Conservation (phyloP, 2,329 filamentous ascomycete species). For the Trichoderma oligosporum region DNA sequence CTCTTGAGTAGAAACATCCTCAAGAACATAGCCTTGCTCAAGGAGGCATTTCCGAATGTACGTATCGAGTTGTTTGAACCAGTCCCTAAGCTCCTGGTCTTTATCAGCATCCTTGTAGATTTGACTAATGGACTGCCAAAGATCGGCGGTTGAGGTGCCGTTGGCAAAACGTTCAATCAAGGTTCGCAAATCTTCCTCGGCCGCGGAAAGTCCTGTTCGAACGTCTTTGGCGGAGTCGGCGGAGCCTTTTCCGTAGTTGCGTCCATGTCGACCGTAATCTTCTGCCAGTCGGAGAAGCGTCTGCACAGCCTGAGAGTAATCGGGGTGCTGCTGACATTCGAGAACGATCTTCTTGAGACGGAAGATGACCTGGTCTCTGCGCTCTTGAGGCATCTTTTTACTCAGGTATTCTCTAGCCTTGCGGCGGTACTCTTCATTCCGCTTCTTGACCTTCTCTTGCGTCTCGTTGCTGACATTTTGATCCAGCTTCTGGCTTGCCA, state of each 20-base stretch:
- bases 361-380: constrained; percentile 86
- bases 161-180: constrained; percentile 96
- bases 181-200: constrained; percentile 73
- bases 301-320: constrained; percentile 89
- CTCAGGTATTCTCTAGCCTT: constrained; percentile 70
- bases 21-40: constrained; percentile 86
- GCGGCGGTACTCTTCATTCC: constrained; percentile 43
- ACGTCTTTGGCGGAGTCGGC: constrained; percentile 69
- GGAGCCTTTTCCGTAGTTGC: constrained; percentile 59
- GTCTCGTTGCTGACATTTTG: constrained; percentile 64
- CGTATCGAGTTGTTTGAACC: constrained; percentile 75
- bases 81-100: constrained; percentile 80
- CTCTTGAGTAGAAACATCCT: constrained; percentile 72
- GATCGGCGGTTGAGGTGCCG: constrained; percentile 79
- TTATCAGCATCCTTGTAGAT: constrained; percentile 84
- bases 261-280: constrained; percentile 74
- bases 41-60: constrained; percentile 82
- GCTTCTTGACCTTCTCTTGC: constrained; percentile 45
- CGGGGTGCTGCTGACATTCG: constrained; percentile 90
- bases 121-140: constrained; percentile 78
- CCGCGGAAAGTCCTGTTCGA: constrained; percentile 62
- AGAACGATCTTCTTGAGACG: constrained; percentile 96
- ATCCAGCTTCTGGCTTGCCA: constrained; percentile 54
- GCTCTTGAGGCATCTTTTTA: constrained; percentile 86
- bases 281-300: constrained; percentile 82